Conservation (phyloP, 2,329 filamentous ascomycete species). For the Monilinia fructigena region DNA sequence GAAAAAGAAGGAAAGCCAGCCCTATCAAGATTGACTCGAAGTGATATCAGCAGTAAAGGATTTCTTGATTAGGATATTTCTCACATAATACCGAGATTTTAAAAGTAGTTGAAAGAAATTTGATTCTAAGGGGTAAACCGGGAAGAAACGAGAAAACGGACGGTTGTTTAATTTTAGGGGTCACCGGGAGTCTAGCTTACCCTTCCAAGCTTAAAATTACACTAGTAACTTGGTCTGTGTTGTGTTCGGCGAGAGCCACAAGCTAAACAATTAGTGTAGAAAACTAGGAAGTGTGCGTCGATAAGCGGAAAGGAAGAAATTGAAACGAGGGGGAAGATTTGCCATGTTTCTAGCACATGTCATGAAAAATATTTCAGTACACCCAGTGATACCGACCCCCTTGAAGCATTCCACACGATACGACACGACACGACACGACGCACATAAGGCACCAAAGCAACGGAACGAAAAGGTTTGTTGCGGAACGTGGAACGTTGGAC, state of each 20-base stretch:
- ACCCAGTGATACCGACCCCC: neutral
- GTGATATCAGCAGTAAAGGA: neutral
- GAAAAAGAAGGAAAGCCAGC: neutral
- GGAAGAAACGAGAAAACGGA: neutral
- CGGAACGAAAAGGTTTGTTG: neutral
- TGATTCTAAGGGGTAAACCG: neutral
- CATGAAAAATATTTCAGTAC: neutral
- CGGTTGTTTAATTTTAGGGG: neutral
- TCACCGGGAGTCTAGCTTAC: no score
- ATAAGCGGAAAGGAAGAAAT: slow-evolving; percentile 17
- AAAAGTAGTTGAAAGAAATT: neutral
- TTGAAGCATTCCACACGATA: neutral
- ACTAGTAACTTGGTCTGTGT: neutral
- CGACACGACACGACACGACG: neutral
- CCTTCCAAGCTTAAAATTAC: no score
- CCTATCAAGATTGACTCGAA: neutral
- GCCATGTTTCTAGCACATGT: slow-evolving; percentile 10
- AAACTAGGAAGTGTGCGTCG: neutral
- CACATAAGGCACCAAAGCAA: slow-evolving; percentile 7
- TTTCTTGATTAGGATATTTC: neutral
- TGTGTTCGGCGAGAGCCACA: neutral
- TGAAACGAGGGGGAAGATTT: slow-evolving; percentile 17
- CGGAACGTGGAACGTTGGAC: slow-evolving; percentile 15
- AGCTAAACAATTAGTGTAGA: neutral
- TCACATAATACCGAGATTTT: neutral